Base-by-base conservation (phyloP, 805 yeast genomes). In the Candida sonorensis region DNA sequence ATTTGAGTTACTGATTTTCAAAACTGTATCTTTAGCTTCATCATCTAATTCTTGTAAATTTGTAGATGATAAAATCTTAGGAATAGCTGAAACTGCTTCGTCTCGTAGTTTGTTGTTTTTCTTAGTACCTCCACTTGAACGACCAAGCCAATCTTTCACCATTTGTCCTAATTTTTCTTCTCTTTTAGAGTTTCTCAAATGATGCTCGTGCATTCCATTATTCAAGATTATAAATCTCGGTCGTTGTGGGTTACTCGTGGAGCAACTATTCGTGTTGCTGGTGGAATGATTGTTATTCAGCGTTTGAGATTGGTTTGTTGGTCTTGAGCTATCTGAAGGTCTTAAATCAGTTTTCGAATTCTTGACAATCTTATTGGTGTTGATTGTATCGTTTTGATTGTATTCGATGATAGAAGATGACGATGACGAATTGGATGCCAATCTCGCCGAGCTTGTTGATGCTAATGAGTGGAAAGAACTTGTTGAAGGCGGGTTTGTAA, bases 121-220 rank as follows among this genome's bases (percentile, higher is more conserved):
- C 12, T 22, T 22, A 7, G 6, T n/a, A n/a, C 12, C 23, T 11
- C 26, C 29, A 10, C 29, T 27, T 10, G 14, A 16, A 17, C 22
- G n/a, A 26, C 17, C 22, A 11, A 81, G 53, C 45, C 81, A 66
- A 51, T 78, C 85, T 48, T 80, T 82, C 40, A 82, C 64, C 87
- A 82, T 80, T 38, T 75, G 75, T 7, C 78, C 68, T 23, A 82
- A 54, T 45, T 81, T 82, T 49, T 82, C 94, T 54, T 82, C 90
- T 45, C 94, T 65, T 52, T 77, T 80, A 7, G 90, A 78, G 27
- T 80, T 77, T 37, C 75, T 69, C 38, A 90, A 64, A 51, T 75
- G 76, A 57, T 90, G 98, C 48, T 74, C 84, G 56, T 90, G 98
- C 10, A 61, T 42, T 4, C 94, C 94, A 44, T 79, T 80, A 30